Percentiles rank a stretch among this genome's conserved stretches.
Conservation (phyloP, 257 asterid species). For the Nicotiana sylvestris region DNA sequence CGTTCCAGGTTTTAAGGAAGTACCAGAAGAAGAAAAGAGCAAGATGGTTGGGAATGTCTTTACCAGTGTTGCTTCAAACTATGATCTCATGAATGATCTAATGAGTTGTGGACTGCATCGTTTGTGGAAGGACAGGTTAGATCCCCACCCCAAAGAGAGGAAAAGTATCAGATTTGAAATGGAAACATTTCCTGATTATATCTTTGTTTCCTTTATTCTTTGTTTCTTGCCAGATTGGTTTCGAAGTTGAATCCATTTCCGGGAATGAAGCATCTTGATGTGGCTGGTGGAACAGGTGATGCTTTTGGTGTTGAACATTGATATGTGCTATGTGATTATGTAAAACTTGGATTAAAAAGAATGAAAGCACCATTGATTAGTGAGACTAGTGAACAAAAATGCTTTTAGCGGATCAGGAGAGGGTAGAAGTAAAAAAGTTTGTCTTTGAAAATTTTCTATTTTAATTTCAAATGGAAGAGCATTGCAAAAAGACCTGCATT, state of each 20-base stretch:
- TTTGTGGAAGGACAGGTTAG: constrained; percentile 89
- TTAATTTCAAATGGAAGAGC: not conserved
- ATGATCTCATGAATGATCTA: constrained; percentile 90
- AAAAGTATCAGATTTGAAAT: not conserved
- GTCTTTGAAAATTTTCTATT: not conserved
- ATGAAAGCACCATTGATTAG: not conserved
- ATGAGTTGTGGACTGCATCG: constrained; percentile 94
- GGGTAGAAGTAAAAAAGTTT: not conserved
- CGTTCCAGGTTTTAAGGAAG: constrained; percentile 70
- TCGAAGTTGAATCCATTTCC: constrained; percentile 87
- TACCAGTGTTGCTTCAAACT: constrained; percentile 77
- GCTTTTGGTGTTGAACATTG: not conserved
- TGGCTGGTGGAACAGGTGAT: constrained; percentile 98
- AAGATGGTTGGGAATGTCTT: constrained; percentile 79
- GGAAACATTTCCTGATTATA: not conserved
- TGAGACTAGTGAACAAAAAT: not conserved
- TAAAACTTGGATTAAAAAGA: not conserved
- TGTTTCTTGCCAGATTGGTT: constrained; percentile 49
- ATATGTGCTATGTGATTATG: not conserved
- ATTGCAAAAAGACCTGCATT: not conserved
- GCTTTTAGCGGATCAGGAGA: not conserved
- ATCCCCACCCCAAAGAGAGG: not conserved
- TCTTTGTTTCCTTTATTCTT: not conserved
- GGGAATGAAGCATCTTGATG: constrained; percentile 98
- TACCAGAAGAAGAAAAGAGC: constrained; percentile 82